phyloP scores from a whole-genome alignment of 2,329 filamentous ascomycete genomes.

The Macroventuria anomochaeta region DNA sequence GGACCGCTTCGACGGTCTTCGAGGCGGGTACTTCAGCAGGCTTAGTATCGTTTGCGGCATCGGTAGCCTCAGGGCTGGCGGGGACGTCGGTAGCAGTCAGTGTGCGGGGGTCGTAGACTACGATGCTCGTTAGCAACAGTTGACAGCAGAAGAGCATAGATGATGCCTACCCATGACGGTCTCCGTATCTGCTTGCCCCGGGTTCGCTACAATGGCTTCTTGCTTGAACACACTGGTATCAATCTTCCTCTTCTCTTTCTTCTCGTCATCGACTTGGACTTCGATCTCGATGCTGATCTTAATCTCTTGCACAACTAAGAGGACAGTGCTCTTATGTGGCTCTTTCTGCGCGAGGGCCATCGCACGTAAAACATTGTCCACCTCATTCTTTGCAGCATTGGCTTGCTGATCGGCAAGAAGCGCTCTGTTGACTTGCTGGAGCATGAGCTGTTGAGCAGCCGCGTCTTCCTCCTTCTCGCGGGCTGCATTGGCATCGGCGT shows the following conservation, averaged over 20 bases:
- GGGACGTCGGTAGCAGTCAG: background rate
- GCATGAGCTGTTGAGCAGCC: background rate
- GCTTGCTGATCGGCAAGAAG: conserved; percentile 2
- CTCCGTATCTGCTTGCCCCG: conserved; percentile 5
- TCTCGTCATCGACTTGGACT: background rate
- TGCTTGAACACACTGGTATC: conserved; percentile 8
- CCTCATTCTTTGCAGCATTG: conserved; percentile 3
- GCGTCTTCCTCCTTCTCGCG: background rate
- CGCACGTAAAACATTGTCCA: conserved; percentile 5
- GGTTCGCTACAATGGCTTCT: conserved; percentile 8
- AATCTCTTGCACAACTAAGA: conserved; percentile 4
- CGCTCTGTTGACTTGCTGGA: conserved; percentile 4
- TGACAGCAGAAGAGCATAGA: no score
- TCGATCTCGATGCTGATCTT: background rate
- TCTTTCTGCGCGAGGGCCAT: background rate
- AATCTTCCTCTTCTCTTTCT: background rate
- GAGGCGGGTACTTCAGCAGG: background rate
- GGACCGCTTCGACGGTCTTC: background rate
- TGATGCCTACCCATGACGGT: conserved; percentile 3
- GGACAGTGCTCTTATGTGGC: conserved; percentile 3
- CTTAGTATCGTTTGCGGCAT: background rate
- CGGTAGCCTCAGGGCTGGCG: background rate
- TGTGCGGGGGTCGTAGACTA: conserved; percentile 7
- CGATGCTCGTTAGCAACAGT: background rate
- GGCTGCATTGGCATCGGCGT: background rate